Evolutionary conservation across 805 yeast genomes (phyloP), one percentile per base, ranked within the genome.

Genomic region (Hanseniaspora singularis): DNA sequence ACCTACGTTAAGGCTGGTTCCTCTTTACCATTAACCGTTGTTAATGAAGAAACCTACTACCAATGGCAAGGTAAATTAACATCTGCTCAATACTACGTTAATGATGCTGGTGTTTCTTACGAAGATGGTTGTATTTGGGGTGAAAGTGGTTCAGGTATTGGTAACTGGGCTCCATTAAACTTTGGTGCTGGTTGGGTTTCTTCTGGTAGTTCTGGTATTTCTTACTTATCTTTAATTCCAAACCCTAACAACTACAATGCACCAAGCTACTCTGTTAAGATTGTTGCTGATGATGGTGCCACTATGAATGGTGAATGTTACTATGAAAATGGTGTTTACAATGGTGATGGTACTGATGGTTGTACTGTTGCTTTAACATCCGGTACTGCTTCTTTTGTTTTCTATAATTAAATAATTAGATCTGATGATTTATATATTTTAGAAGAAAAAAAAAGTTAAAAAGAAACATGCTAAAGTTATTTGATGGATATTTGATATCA

Each of bases 121-220:
- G 81, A 80, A 64, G 92, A 88, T 52, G 97, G 96, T 58, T 89
- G 98, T 72, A 65, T 82, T 56, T 89, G 98, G 98, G 94, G 96
- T 64, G 63, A 76, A 46, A 57, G 71, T 6, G 85, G 85, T 53
- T 72, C 88, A 32, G 81, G 79, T 58, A 66, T 83, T 54, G 98
- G 98, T 70, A 89, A 89, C 83, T 89, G 96, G 96, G 95, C 97
- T 54, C 97, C 97, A 57, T 72, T 89, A 55, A 84, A 81, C 68
- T 72, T 92, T 58, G 98, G 98, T 65, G 86, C 96, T 43, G 96
- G 97, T 61, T 71, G 73, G 67, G 70, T 83, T 51, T 53, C 55
- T 49, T 72, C 72, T 50, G 47, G 50, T 33, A 33, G 39, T 28
- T 33, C 37, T 32, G 83, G 84, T 52, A 69, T 76, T 57, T 71